Percentiles rank a stretch among this genome's conserved stretches.
Evolutionary conservation across 1,284 basidiomycete genomes (phyloP).

Genomic region (Ceratobasidium sp.): DNA sequence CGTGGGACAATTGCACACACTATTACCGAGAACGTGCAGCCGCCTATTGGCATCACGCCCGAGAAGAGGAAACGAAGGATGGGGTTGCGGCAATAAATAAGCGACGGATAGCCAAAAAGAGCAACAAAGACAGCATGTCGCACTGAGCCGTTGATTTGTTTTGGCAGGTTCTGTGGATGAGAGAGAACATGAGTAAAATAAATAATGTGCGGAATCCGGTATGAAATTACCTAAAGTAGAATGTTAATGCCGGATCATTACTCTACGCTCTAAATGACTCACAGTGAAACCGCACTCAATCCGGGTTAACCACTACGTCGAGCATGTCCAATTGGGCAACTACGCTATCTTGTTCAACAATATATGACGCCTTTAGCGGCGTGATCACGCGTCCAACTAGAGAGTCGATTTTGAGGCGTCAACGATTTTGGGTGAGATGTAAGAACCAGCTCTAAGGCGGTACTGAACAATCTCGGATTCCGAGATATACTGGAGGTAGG

Average conservation of each 20-base stretch:
- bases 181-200: too few species aligned
- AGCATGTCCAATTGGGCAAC: conserved; percentile 35
- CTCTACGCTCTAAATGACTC: too few species aligned
- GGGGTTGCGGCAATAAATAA: too few species aligned
- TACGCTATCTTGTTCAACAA: conserved; percentile 2
- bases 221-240: too few species aligned
- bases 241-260: too few species aligned
- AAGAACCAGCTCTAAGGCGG: background rate
- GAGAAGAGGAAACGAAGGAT: too few species aligned
- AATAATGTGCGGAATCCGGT: too few species aligned
- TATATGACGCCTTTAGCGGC: background rate
- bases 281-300: background rate
- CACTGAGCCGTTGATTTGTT: conserved; percentile 84
- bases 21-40: too few species aligned
- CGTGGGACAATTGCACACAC: too few species aligned
- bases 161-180: too few species aligned
- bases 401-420: background rate
- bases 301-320: conserved; percentile 29
- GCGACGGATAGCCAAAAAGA: too few species aligned
- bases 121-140: conserved; percentile 99
- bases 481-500: background rate
- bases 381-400: background rate
- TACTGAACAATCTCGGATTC: conserved; percentile 1
- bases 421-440: background rate
- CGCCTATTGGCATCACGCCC: too few species aligned